These are phyloP conservation scores for Boletellus ananas DNA, from an alignment of 768 basidiomycete genomes.

Conservation along the genomic window DNA sequence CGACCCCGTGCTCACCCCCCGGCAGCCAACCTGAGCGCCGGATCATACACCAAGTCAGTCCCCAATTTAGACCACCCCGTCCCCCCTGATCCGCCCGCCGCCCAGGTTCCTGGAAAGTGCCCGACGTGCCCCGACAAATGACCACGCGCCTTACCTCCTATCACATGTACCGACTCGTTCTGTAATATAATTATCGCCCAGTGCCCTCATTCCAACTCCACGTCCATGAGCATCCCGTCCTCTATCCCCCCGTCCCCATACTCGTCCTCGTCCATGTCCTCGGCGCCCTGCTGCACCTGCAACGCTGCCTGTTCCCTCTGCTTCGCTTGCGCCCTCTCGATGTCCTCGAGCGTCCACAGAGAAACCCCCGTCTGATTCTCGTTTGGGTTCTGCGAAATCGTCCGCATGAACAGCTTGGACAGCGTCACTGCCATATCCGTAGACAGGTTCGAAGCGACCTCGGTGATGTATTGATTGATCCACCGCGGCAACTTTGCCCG, in stretches of 20 bases:
- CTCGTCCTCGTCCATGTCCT: constrained; percentile 48
- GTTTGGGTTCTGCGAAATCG: constrained; percentile 97
- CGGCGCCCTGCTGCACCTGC: constrained; percentile 20
- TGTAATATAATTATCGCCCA: constrained; percentile 8
- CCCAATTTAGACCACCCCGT: constrained; percentile 3
- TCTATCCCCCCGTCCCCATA: constrained; percentile 65
- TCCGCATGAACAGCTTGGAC: constrained; percentile 94
- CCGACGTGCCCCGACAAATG: constrained; percentile 28
- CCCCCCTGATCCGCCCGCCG: constrained; percentile 14
- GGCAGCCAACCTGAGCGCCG: constrained; percentile 53
- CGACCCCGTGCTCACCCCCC: not conserved
- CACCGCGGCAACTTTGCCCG: constrained; percentile 94
- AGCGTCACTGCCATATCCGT: constrained; percentile 96
- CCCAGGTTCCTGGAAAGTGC: constrained; percentile 39
- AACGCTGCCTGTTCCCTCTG: constrained; percentile 63
- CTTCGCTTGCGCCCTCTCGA: constrained; percentile 80
- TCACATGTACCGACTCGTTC: too few relatives aligned
- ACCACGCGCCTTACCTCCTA: not conserved
- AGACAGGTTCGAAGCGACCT: constrained; percentile 93
- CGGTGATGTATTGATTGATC: constrained; percentile 99
- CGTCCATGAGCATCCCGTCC: constrained; percentile 56
- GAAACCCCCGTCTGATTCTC: constrained; percentile 94
- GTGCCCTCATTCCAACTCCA: constrained; percentile 37
- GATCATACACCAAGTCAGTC: constrained; percentile 41
- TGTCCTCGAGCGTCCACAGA: constrained; percentile 91